Evolutionary conservation across 495 filamentous ascomycete genomes (phyloP).

Genomic region (Pseudomonodictys pantanalensis): DNA sequence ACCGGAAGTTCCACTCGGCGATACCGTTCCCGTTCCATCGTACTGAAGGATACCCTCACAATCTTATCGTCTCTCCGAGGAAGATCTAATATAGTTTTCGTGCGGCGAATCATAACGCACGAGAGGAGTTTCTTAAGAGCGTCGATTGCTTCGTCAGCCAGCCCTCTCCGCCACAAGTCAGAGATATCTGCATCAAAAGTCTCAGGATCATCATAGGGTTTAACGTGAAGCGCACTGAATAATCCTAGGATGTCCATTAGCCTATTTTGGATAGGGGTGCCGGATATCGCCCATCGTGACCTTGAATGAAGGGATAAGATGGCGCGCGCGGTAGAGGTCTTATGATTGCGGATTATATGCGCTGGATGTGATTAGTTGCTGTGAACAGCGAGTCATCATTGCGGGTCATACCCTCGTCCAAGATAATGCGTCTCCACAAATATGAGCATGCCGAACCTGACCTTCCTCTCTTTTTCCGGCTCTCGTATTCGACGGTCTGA

Average conservation of each 20-base stretch:
- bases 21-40: constrained; percentile 38
- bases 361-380: constrained; percentile 31
- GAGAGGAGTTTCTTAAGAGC: constrained; percentile 42
- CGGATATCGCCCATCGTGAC: constrained; percentile 47
- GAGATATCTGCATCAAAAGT: constrained; percentile 40
- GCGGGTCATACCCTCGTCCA: constrained; percentile 48
- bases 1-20: constrained; percentile 27
- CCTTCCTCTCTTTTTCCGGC: constrained; percentile 21
- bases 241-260: constrained; percentile 42
- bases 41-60: constrained; percentile 35
- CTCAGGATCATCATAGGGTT: constrained; percentile 41
- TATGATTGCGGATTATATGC: constrained; percentile 44
- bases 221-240: constrained; percentile 42
- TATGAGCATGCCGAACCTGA: constrained; percentile 34
- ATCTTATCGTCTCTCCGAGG: constrained; percentile 35
- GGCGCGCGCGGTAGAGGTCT: constrained; percentile 40
- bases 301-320: constrained; percentile 38
- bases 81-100: constrained; percentile 40
- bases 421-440: constrained; percentile 44
- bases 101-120: constrained; percentile 41
- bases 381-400: not conserved
- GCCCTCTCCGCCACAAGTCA: constrained; percentile 38
- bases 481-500: constrained; percentile 42
- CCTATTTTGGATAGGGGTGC: constrained; percentile 48
- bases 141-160: constrained; percentile 39